phyloP scores from a whole-genome alignment of 148 eudicot genomes.

The Bassia scoparia region DNA sequence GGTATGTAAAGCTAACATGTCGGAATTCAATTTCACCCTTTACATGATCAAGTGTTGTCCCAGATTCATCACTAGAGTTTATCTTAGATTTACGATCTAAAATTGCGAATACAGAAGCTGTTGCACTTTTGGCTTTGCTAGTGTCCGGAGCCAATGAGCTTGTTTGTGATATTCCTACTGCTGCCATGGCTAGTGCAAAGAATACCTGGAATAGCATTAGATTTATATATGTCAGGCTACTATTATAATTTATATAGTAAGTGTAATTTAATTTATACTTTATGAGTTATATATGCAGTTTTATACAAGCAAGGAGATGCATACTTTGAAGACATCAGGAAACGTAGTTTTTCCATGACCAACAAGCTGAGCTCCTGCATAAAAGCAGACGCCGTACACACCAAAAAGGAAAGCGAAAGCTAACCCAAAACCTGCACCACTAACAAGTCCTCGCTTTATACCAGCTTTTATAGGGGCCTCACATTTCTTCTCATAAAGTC shows the following conservation, averaged over 20 bases:
- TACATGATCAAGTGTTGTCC: conserved; percentile 40
- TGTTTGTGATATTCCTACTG: conserved; percentile 44
- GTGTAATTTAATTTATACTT: too few species aligned
- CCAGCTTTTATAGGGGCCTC: conserved; percentile 47
- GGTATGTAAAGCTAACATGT: conserved; percentile 59
- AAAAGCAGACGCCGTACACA: conserved; percentile 46
- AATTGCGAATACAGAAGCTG: conserved; percentile 54
- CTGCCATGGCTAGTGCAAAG: conserved; percentile 56
- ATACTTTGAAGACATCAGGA: conserved; percentile 45
- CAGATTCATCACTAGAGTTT: conserved; percentile 60
- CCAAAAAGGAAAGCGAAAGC: conserved; percentile 39
- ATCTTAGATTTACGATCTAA: conserved; percentile 57
- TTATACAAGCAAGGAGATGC: conserved; percentile 15
- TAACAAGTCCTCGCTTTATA: conserved; percentile 46
- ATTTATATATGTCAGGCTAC: not conserved
- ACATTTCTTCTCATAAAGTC: conserved; percentile 48
- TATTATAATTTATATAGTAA: too few species aligned
- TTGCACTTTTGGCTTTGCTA: conserved; percentile 49
- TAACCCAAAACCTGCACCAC: conserved; percentile 51
- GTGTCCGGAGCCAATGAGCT: conserved; percentile 46
- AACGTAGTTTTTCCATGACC: conserved; percentile 47
- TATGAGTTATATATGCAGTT: too few species aligned
- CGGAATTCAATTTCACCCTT: conserved; percentile 59
- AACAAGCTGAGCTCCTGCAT: conserved; percentile 57
- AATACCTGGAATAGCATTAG: conserved; percentile 54